phyloP scores from a whole-genome alignment of 306 rosid species.

The Rubus parviflorus region DNA sequence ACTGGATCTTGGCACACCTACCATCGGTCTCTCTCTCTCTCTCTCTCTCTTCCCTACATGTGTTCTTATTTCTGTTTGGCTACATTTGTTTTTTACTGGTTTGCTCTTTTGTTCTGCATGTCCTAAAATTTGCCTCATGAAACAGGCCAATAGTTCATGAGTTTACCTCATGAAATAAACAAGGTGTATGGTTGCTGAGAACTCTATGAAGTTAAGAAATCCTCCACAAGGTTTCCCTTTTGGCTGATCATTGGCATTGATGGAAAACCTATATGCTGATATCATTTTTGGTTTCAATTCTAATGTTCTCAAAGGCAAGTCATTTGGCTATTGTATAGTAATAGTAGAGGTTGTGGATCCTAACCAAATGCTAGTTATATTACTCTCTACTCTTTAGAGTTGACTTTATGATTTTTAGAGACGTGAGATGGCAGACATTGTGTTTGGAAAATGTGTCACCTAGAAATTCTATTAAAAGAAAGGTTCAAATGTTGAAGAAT shows the following conservation, averaged over 20 bases:
- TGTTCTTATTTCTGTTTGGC: background rate
- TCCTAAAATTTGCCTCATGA: background rate
- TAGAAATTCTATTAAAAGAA: too few relatives aligned
- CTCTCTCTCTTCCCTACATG: background rate
- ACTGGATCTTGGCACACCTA: slow-evolving; percentile 13
- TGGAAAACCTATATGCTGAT: slow-evolving; percentile 12
- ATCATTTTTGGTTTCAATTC: slow-evolving; percentile 14
- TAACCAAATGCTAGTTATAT: background rate
- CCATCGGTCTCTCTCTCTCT: background rate
- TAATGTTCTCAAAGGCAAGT: slow-evolving; percentile 30
- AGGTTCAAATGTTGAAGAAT: too few relatives aligned
- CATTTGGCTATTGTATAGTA: slow-evolving; percentile 39
- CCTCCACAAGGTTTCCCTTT: background rate
- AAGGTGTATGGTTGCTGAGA: background rate
- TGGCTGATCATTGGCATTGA: slow-evolving; percentile 16
- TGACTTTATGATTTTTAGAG: too few relatives aligned
- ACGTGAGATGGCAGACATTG: too few relatives aligned
- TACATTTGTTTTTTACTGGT: background rate
- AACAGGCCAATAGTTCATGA: slow-evolving; percentile 12
- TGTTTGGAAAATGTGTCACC: too few relatives aligned
- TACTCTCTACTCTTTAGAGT: slow-evolving; percentile 1
- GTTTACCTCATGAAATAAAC: slow-evolving; percentile 16
- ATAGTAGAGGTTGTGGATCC: background rate
- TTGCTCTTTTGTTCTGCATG: background rate
- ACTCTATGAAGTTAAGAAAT: slow-evolving; percentile 17